Percentiles rank a stretch among this genome's conserved stretches.
These are phyloP conservation scores for Gilbertella persicaria DNA, from an alignment of 371 early-diverging fungal genomes.

Conservation along the genomic window DNA sequence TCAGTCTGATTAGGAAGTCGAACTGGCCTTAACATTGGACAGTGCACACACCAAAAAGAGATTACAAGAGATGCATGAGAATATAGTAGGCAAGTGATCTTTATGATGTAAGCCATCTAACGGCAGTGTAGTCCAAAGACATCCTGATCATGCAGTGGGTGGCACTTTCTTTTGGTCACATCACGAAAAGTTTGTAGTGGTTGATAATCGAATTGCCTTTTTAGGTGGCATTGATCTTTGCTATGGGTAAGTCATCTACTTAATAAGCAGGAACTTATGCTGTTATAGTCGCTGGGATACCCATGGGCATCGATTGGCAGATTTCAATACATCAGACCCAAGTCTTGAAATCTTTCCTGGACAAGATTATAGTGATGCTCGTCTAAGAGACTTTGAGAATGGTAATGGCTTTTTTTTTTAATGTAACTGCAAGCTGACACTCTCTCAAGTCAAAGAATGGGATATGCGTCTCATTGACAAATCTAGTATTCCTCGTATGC, in stretches of 20 bases:
- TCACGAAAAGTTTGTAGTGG: constrained; percentile 78
- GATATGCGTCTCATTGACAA: constrained; percentile 66
- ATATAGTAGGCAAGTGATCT: constrained; percentile 62
- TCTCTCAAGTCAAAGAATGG: constrained; percentile 58
- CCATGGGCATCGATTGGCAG: constrained; percentile 48
- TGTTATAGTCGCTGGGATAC: constrained; percentile 78
- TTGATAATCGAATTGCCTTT: constrained; percentile 78
- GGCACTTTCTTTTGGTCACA: constrained; percentile 78
- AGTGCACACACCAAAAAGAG: constrained; percentile 80
- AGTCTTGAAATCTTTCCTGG: constrained; percentile 51
- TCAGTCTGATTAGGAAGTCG: constrained; percentile 61
- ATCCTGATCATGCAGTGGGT: constrained; percentile 70
- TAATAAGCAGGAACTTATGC: neutral
- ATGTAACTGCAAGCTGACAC: constrained; percentile 27
- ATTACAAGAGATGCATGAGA: constrained; percentile 73
- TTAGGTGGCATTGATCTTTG: constrained; percentile 84
- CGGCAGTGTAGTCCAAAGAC: constrained; percentile 55
- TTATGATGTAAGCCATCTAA: neutral
- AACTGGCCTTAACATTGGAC: constrained; percentile 75
- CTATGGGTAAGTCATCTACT: constrained; percentile 51
- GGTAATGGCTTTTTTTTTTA: constrained; percentile 40
- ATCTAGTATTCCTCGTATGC: constrained; percentile 79
- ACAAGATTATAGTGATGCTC: constrained; percentile 92
- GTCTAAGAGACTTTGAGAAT: constrained; percentile 84
- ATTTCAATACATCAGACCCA: constrained; percentile 41